phyloP scores from a whole-genome alignment of 2,329 filamentous ascomycete species.

The Fusarium keratoplasticum region DNA sequence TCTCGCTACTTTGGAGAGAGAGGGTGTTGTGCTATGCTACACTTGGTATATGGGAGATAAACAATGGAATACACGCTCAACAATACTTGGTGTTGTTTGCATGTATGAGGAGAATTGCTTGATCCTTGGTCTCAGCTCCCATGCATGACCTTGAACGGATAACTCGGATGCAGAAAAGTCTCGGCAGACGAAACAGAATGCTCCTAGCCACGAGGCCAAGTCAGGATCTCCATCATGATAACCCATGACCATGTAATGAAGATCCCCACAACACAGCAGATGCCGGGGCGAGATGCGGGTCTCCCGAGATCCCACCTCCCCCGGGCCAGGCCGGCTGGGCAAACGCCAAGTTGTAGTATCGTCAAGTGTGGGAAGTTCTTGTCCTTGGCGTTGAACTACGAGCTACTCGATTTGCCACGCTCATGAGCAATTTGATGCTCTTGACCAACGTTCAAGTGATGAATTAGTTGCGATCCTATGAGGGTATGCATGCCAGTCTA shows the following conservation, averaged over 20 bases:
- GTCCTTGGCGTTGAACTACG: neutral
- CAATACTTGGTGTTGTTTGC: neutral
- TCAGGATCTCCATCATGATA: neutral
- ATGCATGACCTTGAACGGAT: neutral
- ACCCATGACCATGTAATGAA: neutral
- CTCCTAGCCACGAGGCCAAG: neutral
- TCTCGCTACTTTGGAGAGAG: neutral
- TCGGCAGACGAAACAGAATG: neutral
- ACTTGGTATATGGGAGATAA: neutral
- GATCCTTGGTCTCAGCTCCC: neutral
- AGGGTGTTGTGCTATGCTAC: neutral
- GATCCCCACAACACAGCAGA: neutral
- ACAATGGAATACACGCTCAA: neutral
- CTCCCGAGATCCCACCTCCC: neutral
- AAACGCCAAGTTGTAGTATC: neutral
- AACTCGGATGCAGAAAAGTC: neutral
- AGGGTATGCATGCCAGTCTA: neutral
- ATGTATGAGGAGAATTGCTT: neutral
- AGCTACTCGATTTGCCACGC: neutral
- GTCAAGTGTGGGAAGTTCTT: neutral
- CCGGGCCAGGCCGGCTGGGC: conserved; percentile 37
- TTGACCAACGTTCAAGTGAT: neutral
- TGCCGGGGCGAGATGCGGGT: conserved; percentile 23
- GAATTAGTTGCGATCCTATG: neutral
- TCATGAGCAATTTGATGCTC: neutral